A percentile compares a stretch with the other conserved stretches of the same genome.
Evolutionary conservation across 768 basidiomycete genomes (phyloP).

Genomic region (Bullera alba): DNA sequence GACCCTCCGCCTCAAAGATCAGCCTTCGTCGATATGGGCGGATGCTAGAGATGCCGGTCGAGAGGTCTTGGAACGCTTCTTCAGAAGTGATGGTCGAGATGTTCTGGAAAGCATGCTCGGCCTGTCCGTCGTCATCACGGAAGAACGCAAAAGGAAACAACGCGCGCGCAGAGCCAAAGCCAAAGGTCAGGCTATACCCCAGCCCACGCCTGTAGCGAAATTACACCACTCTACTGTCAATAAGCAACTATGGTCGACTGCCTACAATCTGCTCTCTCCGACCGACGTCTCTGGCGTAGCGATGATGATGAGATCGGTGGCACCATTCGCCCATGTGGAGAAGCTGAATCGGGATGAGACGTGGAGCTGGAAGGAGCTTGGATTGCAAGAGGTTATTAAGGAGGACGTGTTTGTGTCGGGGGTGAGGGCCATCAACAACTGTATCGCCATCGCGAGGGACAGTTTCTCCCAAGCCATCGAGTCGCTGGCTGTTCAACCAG

Average conservation of each 20-base stretch:
- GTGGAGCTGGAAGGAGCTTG: slow-evolving; percentile 32
- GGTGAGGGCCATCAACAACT: slow-evolving; percentile 58
- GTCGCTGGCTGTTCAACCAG: slow-evolving; percentile 59
- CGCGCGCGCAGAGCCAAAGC: slow-evolving; percentile 5
- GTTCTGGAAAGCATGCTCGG: slow-evolving; percentile 33
- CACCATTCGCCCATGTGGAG: slow-evolving; percentile 63
- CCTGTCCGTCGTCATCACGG: slow-evolving; percentile 19
- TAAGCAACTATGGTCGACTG: slow-evolving; percentile 61
- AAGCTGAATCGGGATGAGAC: slow-evolving; percentile 47
- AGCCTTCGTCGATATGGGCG: slow-evolving; percentile 50
- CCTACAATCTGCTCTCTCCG: slow-evolving; percentile 58
- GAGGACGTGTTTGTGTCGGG: slow-evolving; percentile 43
- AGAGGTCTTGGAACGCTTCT: slow-evolving; percentile 44
- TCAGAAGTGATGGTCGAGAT: slow-evolving; percentile 43
- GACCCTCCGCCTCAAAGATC: slow-evolving; percentile 49
- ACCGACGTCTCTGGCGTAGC: slow-evolving; percentile 58
- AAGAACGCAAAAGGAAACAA: slow-evolving; percentile 25
- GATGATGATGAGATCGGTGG: slow-evolving; percentile 56
- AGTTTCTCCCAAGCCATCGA: slow-evolving; percentile 62
- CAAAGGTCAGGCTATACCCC: slow-evolving; percentile 1
- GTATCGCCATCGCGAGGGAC: slow-evolving; percentile 55
- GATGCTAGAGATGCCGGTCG: slow-evolving; percentile 49
- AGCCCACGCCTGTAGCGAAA: slow-evolving; percentile 11
- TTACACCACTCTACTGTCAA: slow-evolving; percentile 47
- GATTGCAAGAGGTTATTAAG: slow-evolving; percentile 20